Conservation (phyloP, 495 filamentous ascomycete species). For the Podospora appendiculata region DNA sequence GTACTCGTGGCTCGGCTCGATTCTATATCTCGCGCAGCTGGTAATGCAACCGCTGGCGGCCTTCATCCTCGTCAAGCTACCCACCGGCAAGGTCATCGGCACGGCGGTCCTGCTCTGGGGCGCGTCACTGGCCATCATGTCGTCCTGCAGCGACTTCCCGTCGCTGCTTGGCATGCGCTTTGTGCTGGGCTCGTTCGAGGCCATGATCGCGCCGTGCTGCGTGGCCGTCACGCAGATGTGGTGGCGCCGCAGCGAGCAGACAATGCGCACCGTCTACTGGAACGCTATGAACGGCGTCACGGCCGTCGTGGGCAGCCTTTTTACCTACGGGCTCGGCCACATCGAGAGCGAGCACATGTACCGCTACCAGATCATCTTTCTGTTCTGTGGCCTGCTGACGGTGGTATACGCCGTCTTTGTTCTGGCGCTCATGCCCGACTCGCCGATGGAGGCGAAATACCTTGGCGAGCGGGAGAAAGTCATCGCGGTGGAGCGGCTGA, state of each 20-base stretch:
- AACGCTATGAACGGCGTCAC: slow-evolving; percentile 46
- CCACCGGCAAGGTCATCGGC: slow-evolving; percentile 36
- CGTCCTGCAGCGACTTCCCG: slow-evolving; percentile 33
- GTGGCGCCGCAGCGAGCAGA: slow-evolving; percentile 46
- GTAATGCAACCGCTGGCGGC: slow-evolving; percentile 37
- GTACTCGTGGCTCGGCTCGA: slow-evolving; percentile 41
- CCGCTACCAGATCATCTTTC: slow-evolving; percentile 53
- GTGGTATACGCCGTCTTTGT: slow-evolving; percentile 30
- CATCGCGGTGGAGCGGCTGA: slow-evolving; percentile 48
- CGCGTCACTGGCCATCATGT: slow-evolving; percentile 27
- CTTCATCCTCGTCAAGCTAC: slow-evolving; percentile 43
- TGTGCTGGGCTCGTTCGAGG: slow-evolving; percentile 33
- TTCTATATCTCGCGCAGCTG: slow-evolving; percentile 37
- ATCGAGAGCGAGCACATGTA: slow-evolving; percentile 44
- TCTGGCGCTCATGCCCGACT: slow-evolving; percentile 49
- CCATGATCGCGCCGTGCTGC: slow-evolving; percentile 39
- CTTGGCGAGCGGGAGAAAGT: slow-evolving; percentile 51
- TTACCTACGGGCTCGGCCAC: slow-evolving; percentile 54
- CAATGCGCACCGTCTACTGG: slow-evolving; percentile 42
- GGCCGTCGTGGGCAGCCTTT: slow-evolving; percentile 39
- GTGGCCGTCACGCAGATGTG: slow-evolving; percentile 50
- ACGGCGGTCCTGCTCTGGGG: slow-evolving; percentile 35
- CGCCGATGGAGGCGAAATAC: slow-evolving; percentile 52
- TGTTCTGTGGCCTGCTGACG: slow-evolving; percentile 44
- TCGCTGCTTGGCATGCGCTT: slow-evolving; percentile 38